Evolutionary conservation across 1,284 basidiomycete species (phyloP).

Genomic region (Leccinum olivaceoglutinosum): DNA sequence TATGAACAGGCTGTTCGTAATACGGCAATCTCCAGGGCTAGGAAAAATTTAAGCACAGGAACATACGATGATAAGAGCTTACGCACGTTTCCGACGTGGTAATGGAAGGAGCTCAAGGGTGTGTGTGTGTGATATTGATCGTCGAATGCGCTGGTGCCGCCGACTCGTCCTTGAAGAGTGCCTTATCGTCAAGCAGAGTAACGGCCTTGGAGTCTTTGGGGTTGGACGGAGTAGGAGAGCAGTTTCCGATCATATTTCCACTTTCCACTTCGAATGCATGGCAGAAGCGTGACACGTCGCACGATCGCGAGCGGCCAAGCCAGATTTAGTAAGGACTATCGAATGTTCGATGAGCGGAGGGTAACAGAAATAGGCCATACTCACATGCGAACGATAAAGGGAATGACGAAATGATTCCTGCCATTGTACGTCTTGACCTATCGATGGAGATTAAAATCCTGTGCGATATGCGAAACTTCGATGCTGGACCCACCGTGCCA

Average conservation of each 20-base stretch:
- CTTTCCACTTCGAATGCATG: conserved; percentile 70
- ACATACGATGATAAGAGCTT: not conserved
- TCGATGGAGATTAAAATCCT: not conserved
- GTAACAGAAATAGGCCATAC: conserved; percentile 12
- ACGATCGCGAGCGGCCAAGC: conserved; percentile 66
- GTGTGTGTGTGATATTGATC: conserved; percentile 42
- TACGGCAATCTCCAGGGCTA: conserved; percentile 76
- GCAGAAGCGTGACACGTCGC: conserved; percentile 55
- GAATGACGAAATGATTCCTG: conserved; percentile 67
- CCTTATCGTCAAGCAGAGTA: conserved; percentile 38
- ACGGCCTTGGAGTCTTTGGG: conserved; percentile 30
- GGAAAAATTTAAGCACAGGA: conserved; percentile 2
- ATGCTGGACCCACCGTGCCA: conserved; percentile 46
- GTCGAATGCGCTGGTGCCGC: conserved; percentile 27
- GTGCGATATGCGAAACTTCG: not conserved
- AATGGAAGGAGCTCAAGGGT: conserved; percentile 73
- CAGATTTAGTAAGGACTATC: conserved; percentile 70
- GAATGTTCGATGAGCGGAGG: conserved; percentile 1
- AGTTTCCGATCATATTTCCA: conserved; percentile 59
- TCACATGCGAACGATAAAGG: conserved; percentile 64
- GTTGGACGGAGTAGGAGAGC: conserved; percentile 36
- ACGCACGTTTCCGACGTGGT: conserved; percentile 55
- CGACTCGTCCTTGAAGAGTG: conserved; percentile 28
- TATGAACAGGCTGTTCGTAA: conserved; percentile 67
- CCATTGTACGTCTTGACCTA: conserved; percentile 67